Evolutionary conservation across 2,329 filamentous ascomycete genomes (phyloP), one percentile per base, ranked within the genome.

Genomic region (Colletotrichum sp.): DNA sequence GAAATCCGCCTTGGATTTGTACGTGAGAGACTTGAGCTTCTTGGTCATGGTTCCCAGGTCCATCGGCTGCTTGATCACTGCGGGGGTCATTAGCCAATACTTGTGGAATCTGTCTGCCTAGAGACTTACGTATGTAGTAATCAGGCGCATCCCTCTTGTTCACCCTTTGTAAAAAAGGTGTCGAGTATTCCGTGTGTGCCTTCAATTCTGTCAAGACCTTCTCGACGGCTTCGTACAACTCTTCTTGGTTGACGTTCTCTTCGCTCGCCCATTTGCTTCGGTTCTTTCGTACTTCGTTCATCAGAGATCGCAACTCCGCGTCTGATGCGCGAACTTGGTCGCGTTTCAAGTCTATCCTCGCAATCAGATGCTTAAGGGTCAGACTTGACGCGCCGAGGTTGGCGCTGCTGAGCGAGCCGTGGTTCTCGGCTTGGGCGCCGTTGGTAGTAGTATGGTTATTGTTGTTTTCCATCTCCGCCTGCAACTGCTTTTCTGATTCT

Each of bases 251-350:
- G 77, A 99, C 94, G 79, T 97, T 97, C 80, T 99, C 97, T 84
- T 98, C 97, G 83, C 94, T 98, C 5, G 97, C 96, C 97, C 97
- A 99, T 86, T 99, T 99, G 85, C 96, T 98, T 80, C 97, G 91
- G 80, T 98, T 98, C 85, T 98, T 99, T 78, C 97, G 92, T 22
- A 99, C 97, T 85, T 99, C 97, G 80, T 97, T 98, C 91, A 99
- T 98, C 74, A 99, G 87, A 66, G 94, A 95, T 75, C 97, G 93
- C 75, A 99, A 88, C 82, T 99, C 96, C 28, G 96, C 94, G 86
- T 99, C 97, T 2, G 96, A 98, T 22, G 97, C 96, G 83, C 93
- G 92, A 68, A 99, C 96, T 86, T 95, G 92, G 78, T 95, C 93
- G 81, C 97, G 93, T 86, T 98, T 97, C 85, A 95, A 92, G 84